Percentiles rank a stretch among this genome's conserved stretches.
phyloP scores from a whole-genome alignment of 331 rosid genomes.

The Saraca asoca region DNA sequence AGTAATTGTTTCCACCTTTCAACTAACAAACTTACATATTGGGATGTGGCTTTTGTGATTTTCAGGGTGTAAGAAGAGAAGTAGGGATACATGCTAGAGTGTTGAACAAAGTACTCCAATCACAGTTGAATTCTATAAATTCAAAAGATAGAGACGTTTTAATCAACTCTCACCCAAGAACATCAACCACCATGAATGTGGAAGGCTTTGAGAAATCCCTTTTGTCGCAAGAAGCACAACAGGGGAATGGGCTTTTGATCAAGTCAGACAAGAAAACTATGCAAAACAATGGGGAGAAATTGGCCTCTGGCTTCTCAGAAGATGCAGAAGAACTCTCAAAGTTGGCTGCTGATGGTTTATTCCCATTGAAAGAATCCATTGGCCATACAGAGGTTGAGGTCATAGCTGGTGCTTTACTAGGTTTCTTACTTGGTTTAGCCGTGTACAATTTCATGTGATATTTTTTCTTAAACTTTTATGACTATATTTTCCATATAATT shows the following conservation, averaged over 20 bases:
- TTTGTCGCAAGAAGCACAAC: constrained; percentile 47
- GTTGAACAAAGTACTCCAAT: constrained; percentile 55
- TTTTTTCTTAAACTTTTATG: neutral
- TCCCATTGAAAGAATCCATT: constrained; percentile 66
- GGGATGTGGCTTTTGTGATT: constrained; percentile 21
- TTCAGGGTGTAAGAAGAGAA: constrained; percentile 97
- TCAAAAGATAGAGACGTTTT: constrained; percentile 42
- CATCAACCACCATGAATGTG: constrained; percentile 38
- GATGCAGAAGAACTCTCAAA: constrained; percentile 45
- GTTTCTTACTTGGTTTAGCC: constrained; percentile 63
- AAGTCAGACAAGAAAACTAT: constrained; percentile 33
- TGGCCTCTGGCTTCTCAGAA: constrained; percentile 37
- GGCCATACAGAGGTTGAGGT: constrained; percentile 92
- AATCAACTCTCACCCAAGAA: constrained; percentile 47
- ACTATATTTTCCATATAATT: too few relatives aligned
- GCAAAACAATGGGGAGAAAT: constrained; percentile 34
- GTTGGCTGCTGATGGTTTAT: constrained; percentile 25
- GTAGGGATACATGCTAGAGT: constrained; percentile 75
- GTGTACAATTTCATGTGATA: constrained; percentile 42
- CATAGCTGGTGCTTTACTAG: constrained; percentile 79
- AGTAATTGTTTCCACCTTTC: too few relatives aligned
- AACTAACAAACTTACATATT: neutral
- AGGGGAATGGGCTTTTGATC: constrained; percentile 35
- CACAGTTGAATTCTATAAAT: constrained; percentile 32
- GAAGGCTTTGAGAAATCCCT: constrained; percentile 39